A percentile compares a stretch with the other conserved stretches of the same genome.
These are phyloP conservation scores for Onygenales sp. DNA, from an alignment of 2,329 filamentous ascomycete species.

Conservation along the genomic window DNA sequence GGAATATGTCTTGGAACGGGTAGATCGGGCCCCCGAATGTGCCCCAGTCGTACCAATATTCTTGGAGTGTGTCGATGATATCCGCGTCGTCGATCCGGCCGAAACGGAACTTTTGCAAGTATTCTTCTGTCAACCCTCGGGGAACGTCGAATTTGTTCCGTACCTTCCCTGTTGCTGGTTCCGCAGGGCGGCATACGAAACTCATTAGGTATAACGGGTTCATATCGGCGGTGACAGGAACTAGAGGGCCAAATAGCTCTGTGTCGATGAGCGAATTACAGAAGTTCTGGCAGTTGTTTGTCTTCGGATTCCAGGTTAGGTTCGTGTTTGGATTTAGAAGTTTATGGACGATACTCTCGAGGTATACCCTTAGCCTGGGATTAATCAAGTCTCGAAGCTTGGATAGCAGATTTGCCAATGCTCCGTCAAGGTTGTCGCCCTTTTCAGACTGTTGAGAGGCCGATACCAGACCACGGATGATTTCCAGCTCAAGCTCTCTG, in stretches of 20 bases:
- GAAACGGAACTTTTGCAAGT: constrained; percentile 30
- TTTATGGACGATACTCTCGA: constrained; percentile 19
- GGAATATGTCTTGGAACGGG: constrained; percentile 20
- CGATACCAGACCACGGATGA: constrained; percentile 20
- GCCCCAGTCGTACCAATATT: constrained; percentile 42
- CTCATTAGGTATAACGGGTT: constrained; percentile 29
- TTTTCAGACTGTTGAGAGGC: constrained; percentile 12
- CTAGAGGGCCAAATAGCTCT: too few species aligned
- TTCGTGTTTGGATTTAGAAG: too few species aligned
- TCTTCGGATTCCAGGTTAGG: too few species aligned
- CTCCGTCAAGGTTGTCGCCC: neutral
- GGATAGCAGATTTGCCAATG: constrained; percentile 6
- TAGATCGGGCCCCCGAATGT: constrained; percentile 32
- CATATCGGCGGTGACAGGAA: too few species aligned
- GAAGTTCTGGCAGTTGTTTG: too few species aligned
- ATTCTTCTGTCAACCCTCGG: constrained; percentile 35
- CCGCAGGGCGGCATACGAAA: constrained; percentile 26
- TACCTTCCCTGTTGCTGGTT: constrained; percentile 15
- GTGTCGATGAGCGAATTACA: too few species aligned
- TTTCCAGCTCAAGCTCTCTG: constrained; percentile 14
- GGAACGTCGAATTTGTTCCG: constrained; percentile 29
- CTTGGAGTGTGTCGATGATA: constrained; percentile 34
- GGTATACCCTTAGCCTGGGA: constrained; percentile 19
- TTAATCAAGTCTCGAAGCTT: constrained; percentile 18
- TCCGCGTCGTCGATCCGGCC: constrained; percentile 34